Evolutionary conservation across 129 eudicot species (phyloP).

Genomic region (Chrysanthemum lavandulifolium): DNA sequence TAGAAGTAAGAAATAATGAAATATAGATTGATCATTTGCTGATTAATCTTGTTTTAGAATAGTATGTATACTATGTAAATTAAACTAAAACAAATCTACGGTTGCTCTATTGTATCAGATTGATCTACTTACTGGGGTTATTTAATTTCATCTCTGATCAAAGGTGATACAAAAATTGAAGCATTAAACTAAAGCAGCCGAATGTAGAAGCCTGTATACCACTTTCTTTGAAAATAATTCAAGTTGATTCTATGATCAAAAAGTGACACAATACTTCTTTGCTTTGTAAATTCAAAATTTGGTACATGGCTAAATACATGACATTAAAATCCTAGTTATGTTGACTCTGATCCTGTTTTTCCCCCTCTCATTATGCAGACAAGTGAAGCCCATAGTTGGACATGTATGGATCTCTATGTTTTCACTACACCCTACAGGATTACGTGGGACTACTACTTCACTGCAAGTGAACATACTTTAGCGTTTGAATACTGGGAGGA

Average conservation of each 20-base stretch:
- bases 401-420: constrained; percentile 97
- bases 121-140: background rate
- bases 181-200: background rate
- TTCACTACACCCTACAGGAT: constrained; percentile 96
- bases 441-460: constrained; percentile 96
- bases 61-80: too few species aligned
- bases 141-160: background rate
- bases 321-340: background rate
- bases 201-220: background rate
- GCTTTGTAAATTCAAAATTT: too few species aligned
- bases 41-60: too few species aligned
- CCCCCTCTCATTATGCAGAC: constrained; percentile 48
- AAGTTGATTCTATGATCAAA: background rate
- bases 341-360: constrained; percentile 17
- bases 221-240: background rate
- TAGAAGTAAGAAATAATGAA: background rate
- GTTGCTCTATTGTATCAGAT: background rate
- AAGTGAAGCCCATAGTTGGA: constrained; percentile 87
- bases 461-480: constrained; percentile 70
- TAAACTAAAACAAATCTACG: background rate
- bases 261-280: too few species aligned
- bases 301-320: too few species aligned
- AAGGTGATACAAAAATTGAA: background rate
- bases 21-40: background rate
- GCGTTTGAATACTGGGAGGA: constrained; percentile 89